phyloP scores from a whole-genome alignment of 352 stramenopile genomes.

The Phytophthora sp. region DNA sequence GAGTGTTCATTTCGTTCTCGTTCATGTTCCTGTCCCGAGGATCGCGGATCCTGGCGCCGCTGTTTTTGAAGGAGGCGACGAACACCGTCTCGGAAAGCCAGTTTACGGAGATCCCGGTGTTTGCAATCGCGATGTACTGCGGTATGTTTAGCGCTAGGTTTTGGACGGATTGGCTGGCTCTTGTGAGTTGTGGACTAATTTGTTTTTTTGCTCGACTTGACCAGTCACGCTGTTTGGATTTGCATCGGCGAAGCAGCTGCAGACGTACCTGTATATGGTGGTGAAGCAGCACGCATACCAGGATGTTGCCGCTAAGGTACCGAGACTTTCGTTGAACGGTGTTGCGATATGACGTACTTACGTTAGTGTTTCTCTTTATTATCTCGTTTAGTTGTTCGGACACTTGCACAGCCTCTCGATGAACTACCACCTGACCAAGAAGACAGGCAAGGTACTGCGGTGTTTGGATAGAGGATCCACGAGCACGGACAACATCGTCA shows the following conservation, averaged over 20 bases:
- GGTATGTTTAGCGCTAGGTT: no score
- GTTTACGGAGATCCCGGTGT: conserved; percentile 46
- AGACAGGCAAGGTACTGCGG: conserved; percentile 96
- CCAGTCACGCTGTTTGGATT: conserved; percentile 68
- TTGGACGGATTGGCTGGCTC: not conserved
- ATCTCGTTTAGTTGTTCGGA: conserved; percentile 80
- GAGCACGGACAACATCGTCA: conserved; percentile 94
- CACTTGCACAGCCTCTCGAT: conserved; percentile 96
- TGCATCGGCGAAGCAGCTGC: conserved; percentile 92
- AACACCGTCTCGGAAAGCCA: conserved; percentile 52
- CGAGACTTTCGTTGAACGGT: not conserved
- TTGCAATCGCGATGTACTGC: conserved; percentile 68
- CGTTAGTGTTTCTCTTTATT: not conserved
- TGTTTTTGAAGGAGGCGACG: conserved; percentile 79
- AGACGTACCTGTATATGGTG: conserved; percentile 93
- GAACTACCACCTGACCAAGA: conserved; percentile 97
- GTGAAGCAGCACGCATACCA: conserved; percentile 98
- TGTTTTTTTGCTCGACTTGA: no score
- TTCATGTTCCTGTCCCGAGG: conserved; percentile 78
- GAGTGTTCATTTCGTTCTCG: conserved; percentile 62
- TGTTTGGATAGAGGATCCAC: conserved; percentile 87
- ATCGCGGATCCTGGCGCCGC: conserved; percentile 65
- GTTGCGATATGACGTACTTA: not conserved
- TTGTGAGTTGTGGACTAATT: not conserved
- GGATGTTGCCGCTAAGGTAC: conserved; percentile 89